Conservation (phyloP, 345 rosid genomes). For the Laguncularia racemosa region DNA sequence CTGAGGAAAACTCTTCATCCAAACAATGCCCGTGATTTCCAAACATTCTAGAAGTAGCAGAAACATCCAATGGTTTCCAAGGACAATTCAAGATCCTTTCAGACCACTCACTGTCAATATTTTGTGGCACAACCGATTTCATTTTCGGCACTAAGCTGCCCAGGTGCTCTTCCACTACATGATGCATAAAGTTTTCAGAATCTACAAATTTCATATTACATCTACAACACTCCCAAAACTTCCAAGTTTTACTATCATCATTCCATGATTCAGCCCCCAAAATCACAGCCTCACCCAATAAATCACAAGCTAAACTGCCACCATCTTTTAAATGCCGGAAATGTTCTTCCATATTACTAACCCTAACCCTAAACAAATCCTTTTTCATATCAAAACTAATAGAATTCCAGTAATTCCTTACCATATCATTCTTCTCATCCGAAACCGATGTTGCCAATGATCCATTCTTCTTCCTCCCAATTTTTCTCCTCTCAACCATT, state of each 20-base stretch:
- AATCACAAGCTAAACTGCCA: constrained; percentile 47
- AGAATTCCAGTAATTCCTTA: constrained; percentile 64
- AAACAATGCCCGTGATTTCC: constrained; percentile 27
- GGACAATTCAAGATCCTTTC: constrained; percentile 63
- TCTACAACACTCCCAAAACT: constrained; percentile 70
- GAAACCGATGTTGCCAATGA: constrained; percentile 14
- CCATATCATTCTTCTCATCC: constrained; percentile 55
- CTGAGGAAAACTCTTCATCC: constrained; percentile 28
- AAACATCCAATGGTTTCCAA: constrained; percentile 87
- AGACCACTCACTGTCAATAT: constrained; percentile 53
- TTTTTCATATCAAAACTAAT: constrained; percentile 48
- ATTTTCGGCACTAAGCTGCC: constrained; percentile 59
- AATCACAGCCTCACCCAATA: constrained; percentile 51
- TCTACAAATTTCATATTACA: constrained; percentile 57
- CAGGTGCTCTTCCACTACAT: constrained; percentile 73
- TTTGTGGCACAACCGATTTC: constrained; percentile 74
- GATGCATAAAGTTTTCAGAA: constrained; percentile 69
- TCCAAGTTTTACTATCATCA: constrained; percentile 61
- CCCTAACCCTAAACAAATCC: constrained; percentile 52
- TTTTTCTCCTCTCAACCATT: constrained; percentile 68
- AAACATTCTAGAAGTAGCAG: constrained; percentile 52
- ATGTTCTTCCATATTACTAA: constrained; percentile 55
- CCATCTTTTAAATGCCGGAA: constrained; percentile 60
- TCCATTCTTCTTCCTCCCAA: constrained; percentile 48
- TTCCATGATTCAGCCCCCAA: constrained; percentile 19